These are phyloP conservation scores for Rutidosis leptorrhynchoides DNA, from an alignment of 129 eudicot genomes.

Conservation along the genomic window DNA sequence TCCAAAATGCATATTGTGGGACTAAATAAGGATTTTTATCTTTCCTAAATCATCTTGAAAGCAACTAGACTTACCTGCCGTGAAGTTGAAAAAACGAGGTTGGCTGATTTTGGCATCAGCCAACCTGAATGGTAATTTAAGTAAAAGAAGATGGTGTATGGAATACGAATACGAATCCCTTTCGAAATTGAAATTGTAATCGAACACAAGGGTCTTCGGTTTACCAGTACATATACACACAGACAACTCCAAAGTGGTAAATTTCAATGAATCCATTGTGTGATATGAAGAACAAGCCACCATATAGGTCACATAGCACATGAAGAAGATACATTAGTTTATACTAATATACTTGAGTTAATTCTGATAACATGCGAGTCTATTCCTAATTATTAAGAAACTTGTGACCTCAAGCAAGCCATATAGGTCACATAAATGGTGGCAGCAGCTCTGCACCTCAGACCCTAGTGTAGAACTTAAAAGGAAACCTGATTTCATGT, in stretches of 20 bases:
- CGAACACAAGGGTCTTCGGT: background rate
- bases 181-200: background rate
- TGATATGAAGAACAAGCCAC: constrained; percentile 7
- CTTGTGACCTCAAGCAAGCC: constrained; percentile 6
- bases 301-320: background rate
- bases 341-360: background rate
- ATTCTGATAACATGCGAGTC: background rate
- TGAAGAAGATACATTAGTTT: background rate
- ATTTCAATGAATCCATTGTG: background rate
- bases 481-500: background rate
- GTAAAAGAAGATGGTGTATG: background rate
- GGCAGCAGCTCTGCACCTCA: background rate
- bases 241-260: background rate
- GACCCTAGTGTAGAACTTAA: constrained; percentile 3
- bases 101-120: constrained; percentile 2
- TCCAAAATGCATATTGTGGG: background rate
- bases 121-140: background rate
- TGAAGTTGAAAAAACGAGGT: background rate
- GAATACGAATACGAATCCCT: background rate
- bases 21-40: background rate
- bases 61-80: background rate
- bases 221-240: background rate
- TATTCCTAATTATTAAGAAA: background rate
- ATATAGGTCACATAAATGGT: constrained; percentile 3
- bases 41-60: background rate